phyloP scores from a whole-genome alignment of 176 grass and related monocot species.

The Otatea glauca region DNA sequence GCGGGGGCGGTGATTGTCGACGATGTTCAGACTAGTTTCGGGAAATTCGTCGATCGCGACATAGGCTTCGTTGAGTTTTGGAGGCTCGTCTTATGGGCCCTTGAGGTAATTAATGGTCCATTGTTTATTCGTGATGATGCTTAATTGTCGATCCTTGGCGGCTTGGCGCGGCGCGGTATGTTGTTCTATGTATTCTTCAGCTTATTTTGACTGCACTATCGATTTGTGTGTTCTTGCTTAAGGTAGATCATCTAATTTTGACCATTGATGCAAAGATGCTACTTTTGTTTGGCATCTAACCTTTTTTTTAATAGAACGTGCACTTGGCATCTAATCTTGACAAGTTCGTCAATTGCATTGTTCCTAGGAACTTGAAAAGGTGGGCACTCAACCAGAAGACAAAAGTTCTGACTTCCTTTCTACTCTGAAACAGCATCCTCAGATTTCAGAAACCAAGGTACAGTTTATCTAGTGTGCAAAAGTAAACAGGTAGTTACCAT shows the following conservation, averaged over 20 bases:
- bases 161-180: too few species aligned
- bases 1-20: conserved; percentile 53
- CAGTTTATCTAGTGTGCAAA: background rate
- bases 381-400: background rate
- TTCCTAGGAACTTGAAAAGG: conserved; percentile 45
- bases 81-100: conserved; percentile 50
- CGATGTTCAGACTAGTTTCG: conserved; percentile 34
- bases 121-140: too few species aligned
- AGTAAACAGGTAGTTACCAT: background rate
- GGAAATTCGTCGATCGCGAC: conserved; percentile 58
- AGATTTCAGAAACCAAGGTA: conserved; percentile 59
- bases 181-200: too few species aligned
- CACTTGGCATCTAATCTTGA: background rate
- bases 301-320: background rate
- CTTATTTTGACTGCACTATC: background rate
- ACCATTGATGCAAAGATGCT: too few species aligned
- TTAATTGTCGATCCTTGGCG: too few species aligned
- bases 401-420: conserved; percentile 38
- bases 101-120: conserved; percentile 43
- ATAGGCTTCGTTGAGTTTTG: conserved; percentile 59
- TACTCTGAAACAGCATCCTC: conserved; percentile 36
- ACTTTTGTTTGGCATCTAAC: too few species aligned
- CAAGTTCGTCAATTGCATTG: background rate
- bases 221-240: background rate
- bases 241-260: too few species aligned